Evolutionary conservation across 179 eudicot genomes (phyloP).

Genomic region (Amaranthus tricolor): DNA sequence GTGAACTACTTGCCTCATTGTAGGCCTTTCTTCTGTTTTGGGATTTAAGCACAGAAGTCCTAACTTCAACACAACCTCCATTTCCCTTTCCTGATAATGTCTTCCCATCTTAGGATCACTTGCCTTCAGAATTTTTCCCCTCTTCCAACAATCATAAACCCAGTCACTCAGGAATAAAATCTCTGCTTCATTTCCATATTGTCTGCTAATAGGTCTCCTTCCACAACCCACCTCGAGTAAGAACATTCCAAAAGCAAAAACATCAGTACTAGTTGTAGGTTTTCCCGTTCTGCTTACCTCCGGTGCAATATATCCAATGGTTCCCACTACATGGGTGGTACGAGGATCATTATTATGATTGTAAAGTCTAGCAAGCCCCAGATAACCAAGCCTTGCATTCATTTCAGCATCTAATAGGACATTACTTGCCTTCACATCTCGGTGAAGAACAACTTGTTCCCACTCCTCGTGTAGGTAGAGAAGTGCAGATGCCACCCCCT

Average conservation of each 20-base stretch:
- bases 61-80: conserved; percentile 33
- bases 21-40: conserved; percentile 30
- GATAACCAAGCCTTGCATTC: conserved; percentile 37
- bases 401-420: conserved; percentile 35
- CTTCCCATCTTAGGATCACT: conserved; percentile 26
- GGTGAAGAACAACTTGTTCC: conserved; percentile 42
- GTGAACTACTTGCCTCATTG: conserved; percentile 31
- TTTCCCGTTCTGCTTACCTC: conserved; percentile 33
- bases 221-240: conserved; percentile 39
- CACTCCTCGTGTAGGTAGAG: conserved; percentile 41
- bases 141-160: conserved; percentile 22
- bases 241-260: conserved; percentile 39
- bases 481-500: conserved; percentile 44
- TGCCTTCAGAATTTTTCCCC: conserved; percentile 12
- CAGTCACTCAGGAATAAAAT: conserved; percentile 25
- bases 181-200: conserved; percentile 4
- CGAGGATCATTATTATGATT: conserved; percentile 28
- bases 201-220: conserved; percentile 24
- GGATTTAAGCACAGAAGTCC: conserved; percentile 33
- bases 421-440: conserved; percentile 41
- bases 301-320: conserved; percentile 40
- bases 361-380: conserved; percentile 38
- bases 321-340: conserved; percentile 39
- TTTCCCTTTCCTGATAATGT: conserved; percentile 15
- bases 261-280: conserved; percentile 38